Percentiles rank a stretch among this genome's conserved stretches.
phyloP scores from a whole-genome alignment of 129 eudicot species.

The Arctium minus region DNA sequence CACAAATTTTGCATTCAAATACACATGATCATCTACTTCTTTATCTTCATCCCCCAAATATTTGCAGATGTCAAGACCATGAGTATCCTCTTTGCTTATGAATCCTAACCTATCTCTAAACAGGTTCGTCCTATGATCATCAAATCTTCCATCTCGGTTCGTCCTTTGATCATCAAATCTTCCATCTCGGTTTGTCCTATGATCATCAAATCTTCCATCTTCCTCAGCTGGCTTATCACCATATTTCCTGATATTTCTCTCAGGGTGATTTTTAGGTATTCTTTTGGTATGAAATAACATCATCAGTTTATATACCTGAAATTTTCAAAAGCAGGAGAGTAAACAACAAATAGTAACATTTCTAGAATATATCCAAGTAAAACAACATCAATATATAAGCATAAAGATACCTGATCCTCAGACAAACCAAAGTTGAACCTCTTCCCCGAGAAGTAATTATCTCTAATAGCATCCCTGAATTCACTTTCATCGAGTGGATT shows the following conservation, averaged over 20 bases:
- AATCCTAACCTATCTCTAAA: constrained; percentile 19
- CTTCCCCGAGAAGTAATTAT: constrained; percentile 56
- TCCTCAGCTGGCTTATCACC: background rate
- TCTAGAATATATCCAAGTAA: background rate
- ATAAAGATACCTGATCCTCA: background rate
- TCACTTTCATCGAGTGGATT: constrained; percentile 68
- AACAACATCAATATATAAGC: background rate
- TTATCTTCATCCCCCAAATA: constrained; percentile 11
- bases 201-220: constrained; percentile 21
- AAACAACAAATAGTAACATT: constrained; percentile 6
- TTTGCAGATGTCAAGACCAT: background rate
- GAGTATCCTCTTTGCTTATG: background rate
- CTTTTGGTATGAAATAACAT: constrained; percentile 33
- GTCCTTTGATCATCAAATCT: constrained; percentile 27
- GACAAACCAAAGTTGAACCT: constrained; percentile 36
- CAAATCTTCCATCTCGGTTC: constrained; percentile 12
- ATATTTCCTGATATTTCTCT: constrained; percentile 19
- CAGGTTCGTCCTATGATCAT: constrained; percentile 22
- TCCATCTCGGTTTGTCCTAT: constrained; percentile 21
- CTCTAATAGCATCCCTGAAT: constrained; percentile 54
- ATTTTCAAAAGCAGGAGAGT: background rate
- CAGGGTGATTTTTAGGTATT: constrained; percentile 11
- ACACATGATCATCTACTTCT: constrained; percentile 18
- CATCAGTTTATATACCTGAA: constrained; percentile 47
- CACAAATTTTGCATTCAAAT: background rate